Base-by-base conservation (phyloP, 2,329 filamentous ascomycete species). In the Didymellaceae sp. region DNA sequence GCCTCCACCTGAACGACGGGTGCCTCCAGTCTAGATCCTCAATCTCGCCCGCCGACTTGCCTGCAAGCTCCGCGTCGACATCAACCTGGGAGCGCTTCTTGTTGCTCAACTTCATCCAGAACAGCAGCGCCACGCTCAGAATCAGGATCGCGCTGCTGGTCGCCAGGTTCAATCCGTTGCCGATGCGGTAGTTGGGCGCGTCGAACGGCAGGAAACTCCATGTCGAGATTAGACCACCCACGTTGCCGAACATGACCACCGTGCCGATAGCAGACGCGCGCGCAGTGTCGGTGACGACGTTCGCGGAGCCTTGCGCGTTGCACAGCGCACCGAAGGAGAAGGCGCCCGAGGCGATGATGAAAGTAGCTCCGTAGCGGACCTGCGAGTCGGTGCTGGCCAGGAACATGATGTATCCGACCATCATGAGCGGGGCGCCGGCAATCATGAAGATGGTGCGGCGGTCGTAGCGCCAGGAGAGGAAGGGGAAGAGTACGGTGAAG, bases 271-370 rank as follows among this genome's bases (percentile, higher is more conserved):
- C 86, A 0, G 84, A 80, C 8, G 83, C 84, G 11, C 87, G 80
- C 0, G 87, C 85, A 0, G 87, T 88, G 59, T 90, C 88, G 4
- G 84, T 85, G 6, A 89, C 81, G 0, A 90, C 86, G 58, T 90
- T 90, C 6, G 86, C 87, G 0, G 86, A 83, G 0, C 82, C 84
- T 46, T 89, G 81, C 0, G 86, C 86, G 55, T 87, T 89, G 58
- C 81, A 82, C 10, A 90, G 78, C 0, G 86, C 79, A 0, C 86
- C 87, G 35, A 84, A 80, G 3, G 81, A 72, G 61, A 88, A 90
- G 4, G 83, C 82, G 0, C 85, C 86, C 6, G 78, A 77, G 1
- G 86, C 82, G 45, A 89, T 85, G 47, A 90, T 70, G 71, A 90
- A 91, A 0, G 86, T 87, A 0, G 86, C 88, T 0, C 81, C 87